These are phyloP conservation scores for Penicillium salamii DNA, from an alignment of 495 filamentous ascomycete species.

Conservation along the genomic window DNA sequence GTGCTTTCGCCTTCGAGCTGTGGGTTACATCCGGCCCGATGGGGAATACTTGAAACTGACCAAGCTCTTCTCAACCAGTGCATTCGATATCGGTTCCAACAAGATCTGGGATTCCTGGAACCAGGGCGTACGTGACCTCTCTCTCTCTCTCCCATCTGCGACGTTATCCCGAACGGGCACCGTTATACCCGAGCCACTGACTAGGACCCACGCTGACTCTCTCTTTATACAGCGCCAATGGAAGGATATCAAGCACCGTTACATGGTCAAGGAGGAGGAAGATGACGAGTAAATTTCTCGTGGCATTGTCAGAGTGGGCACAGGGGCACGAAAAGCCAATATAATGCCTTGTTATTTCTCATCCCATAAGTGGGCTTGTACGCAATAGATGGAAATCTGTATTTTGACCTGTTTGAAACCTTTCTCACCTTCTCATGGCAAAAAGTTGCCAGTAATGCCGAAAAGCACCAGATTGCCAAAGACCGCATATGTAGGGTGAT, in stretches of 20 bases:
- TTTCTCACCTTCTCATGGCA: no score
- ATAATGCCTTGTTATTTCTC: conserved; percentile 27
- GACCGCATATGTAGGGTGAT: conserved; percentile 2
- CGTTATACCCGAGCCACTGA: not conserved
- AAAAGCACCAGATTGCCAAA: no score
- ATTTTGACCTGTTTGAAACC: conserved; percentile 19
- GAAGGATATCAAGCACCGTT: conserved; percentile 96
- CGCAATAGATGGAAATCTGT: conserved; percentile 36
- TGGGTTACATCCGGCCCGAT: conserved; percentile 45
- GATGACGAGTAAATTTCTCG: conserved; percentile 44
- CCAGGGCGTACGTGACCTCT: conserved; percentile 68
- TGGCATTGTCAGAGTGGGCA: conserved; percentile 10
- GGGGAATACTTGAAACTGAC: conserved; percentile 11
- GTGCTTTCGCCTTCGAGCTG: conserved; percentile 93
- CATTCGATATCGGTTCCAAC: conserved; percentile 73
- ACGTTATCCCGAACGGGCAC: not conserved
- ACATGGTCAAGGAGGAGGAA: conserved; percentile 66
- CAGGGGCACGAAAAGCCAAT: conserved; percentile 21
- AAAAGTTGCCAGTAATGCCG: no score
- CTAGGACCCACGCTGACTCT: conserved; percentile 30
- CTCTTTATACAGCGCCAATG: conserved; percentile 78
- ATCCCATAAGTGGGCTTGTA: conserved; percentile 33
- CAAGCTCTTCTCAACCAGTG: conserved; percentile 47
- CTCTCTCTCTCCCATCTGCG: not conserved
- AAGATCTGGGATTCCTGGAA: conserved; percentile 87